Conservation (phyloP, 768 basidiomycete genomes). For the Leccinum subgranulosum region DNA sequence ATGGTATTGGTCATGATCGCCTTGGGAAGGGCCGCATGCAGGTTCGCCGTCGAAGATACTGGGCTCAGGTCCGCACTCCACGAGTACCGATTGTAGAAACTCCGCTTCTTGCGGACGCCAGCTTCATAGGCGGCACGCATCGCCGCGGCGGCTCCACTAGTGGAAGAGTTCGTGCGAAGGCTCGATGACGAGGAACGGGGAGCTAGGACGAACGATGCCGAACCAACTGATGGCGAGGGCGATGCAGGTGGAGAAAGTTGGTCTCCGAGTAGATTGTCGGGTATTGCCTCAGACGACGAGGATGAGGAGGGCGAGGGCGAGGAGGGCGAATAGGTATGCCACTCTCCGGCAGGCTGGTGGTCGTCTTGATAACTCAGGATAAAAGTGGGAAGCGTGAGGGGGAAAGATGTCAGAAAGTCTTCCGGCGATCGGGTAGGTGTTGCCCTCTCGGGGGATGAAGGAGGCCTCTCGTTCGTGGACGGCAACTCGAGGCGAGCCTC, state of each 20-base stretch:
- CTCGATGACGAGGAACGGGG: slow-evolving; percentile 30
- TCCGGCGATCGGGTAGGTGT: slow-evolving; percentile 34
- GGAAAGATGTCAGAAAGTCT: slow-evolving; percentile 52
- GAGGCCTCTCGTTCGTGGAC: slow-evolving; percentile 13
- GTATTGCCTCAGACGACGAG: slow-evolving; percentile 27
- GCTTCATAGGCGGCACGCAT: slow-evolving; percentile 34
- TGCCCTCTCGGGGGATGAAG: slow-evolving; percentile 4
- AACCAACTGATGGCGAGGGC: slow-evolving; percentile 28
- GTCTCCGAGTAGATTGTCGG: slow-evolving; percentile 19
- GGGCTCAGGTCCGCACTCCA: slow-evolving; percentile 29
- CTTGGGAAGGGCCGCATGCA: slow-evolving; percentile 19
- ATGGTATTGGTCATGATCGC: slow-evolving; percentile 8
- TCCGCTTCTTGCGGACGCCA: slow-evolving; percentile 33
- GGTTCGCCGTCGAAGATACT: slow-evolving; percentile 20
- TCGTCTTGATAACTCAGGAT: slow-evolving; percentile 29
- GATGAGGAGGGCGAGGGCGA: slow-evolving; percentile 25
- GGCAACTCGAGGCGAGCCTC: slow-evolving; percentile 44
- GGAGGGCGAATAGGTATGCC: slow-evolving; percentile 28
- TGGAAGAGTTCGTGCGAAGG: slow-evolving; percentile 18
- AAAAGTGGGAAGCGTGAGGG: slow-evolving; percentile 52
- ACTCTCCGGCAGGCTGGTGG: slow-evolving; percentile 20
- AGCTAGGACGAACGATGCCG: slow-evolving; percentile 24
- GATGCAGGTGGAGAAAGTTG: slow-evolving; percentile 27
- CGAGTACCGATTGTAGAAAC: slow-evolving; percentile 28
- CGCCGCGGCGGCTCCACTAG: slow-evolving; percentile 20